Conservation (phyloP, 768 basidiomycete species). For the Rhizopogon sp. region DNA sequence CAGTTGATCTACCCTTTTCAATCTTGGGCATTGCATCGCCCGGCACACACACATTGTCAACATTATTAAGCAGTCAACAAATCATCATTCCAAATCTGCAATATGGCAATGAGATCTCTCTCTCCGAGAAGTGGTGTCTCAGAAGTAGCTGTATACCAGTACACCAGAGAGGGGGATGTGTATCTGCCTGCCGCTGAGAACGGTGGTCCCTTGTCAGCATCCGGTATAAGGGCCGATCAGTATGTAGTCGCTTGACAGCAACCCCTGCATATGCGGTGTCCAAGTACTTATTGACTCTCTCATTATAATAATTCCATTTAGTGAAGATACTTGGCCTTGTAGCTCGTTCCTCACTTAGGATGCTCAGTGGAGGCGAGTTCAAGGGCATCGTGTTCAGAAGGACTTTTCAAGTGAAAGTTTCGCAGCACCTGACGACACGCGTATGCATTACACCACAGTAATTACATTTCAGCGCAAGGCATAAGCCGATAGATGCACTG, state of each 20-base stretch:
- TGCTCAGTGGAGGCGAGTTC: slow-evolving; percentile 56
- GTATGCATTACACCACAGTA: neutral
- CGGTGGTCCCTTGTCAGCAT: slow-evolving; percentile 59
- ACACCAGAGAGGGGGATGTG: slow-evolving; percentile 60
- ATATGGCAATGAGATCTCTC: neutral
- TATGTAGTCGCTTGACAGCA: slow-evolving; percentile 4
- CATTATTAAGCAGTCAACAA: too few species aligned
- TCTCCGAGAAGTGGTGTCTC: neutral
- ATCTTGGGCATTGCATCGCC: too few species aligned
- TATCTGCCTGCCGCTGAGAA: slow-evolving; percentile 69
- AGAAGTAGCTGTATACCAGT: too few species aligned
- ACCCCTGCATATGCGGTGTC: slow-evolving; percentile 41
- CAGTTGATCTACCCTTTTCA: too few species aligned
- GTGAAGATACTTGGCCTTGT: slow-evolving; percentile 61
- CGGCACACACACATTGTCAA: too few species aligned
- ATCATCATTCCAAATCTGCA: too few species aligned
- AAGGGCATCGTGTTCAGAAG: slow-evolving; percentile 35
- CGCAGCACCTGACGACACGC: slow-evolving; percentile 48
- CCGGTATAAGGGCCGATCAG: slow-evolving; percentile 68
- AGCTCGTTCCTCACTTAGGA: slow-evolving; percentile 52
- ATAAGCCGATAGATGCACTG: too few species aligned
- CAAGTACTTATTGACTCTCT: too few species aligned
- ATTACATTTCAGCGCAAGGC: too few species aligned
- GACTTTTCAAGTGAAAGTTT: slow-evolving; percentile 59
- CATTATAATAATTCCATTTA: slow-evolving; percentile 20